Base-by-base conservation (phyloP, 2,329 filamentous ascomycete genomes). In the Coniella vitis region DNA sequence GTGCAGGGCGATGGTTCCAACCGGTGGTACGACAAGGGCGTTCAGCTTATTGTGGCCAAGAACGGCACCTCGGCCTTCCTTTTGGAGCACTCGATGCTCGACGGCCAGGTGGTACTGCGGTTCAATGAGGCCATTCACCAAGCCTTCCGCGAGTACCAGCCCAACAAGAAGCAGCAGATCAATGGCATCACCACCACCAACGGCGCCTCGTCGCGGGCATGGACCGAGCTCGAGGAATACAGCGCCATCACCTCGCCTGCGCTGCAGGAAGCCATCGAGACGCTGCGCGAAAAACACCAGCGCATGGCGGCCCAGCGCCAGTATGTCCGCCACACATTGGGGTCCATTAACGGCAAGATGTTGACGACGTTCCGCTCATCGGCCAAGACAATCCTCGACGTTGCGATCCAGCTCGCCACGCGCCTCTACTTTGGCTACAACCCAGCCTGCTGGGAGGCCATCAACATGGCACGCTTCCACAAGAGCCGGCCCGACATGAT, bases 1-100 rank as follows among this genome's bases (percentile, higher is more conserved):
- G 45, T 53, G 32, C 38, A 60, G n/a, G 49, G 53, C 32, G 44
- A 55, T 20, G 57, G 57, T 4, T 60, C 56, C 38, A 61, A 62
- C 45, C 52, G 60, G 16, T 62, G 60, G 60, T 45, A 54, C 22
- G 60, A 62, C 48, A 61, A 61, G 46, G 45, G 44, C 19, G 47
- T 58, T 7, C 54, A 59, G 35, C 60, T 59, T 40, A 42, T 57
- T 4, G 49, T 62, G 9, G 54, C 53, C 35, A 41, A 53, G 5
- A 61, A 62, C 44, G 58, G 57, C 10, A 45, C 51, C 16, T 59
- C 59, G 2, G 53, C 54, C 12, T 47, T 48, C 14, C 39, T 57
- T 10, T 49, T 47, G 22, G 58, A 61, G 31, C 58, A 61, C 31
- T 51, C 57, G 1, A 56, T 55, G 47, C 39, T 59, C 14, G 59